Conservation (phyloP, 441 rosid species). For the Breynia disticha region DNA sequence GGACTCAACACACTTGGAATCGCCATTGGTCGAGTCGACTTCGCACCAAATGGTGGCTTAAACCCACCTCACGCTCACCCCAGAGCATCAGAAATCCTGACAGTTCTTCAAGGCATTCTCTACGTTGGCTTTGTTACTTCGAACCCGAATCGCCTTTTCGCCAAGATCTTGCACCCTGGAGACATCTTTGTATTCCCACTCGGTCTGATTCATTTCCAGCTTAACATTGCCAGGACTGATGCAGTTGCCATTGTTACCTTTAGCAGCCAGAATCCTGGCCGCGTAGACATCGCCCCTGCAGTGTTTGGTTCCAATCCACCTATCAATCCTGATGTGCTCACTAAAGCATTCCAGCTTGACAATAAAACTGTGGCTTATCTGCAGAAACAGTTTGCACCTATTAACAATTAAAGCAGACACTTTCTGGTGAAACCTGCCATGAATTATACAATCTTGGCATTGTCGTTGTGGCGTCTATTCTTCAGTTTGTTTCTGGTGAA, state of each 20-base stretch:
- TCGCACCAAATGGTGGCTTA: neutral
- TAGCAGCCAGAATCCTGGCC: neutral
- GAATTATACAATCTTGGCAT: no score
- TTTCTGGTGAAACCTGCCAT: no score
- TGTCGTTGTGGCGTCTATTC: no score
- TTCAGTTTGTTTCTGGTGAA: no score
- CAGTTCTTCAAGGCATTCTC: neutral
- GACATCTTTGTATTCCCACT: neutral
- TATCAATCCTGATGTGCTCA: neutral
- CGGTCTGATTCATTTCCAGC: neutral
- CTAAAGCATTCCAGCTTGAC: neutral
- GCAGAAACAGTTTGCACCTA: neutral
- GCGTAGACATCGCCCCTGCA: neutral
- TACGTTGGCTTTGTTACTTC: no score
- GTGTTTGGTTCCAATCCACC: neutral
- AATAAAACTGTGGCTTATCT: neutral
- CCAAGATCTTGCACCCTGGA: neutral
- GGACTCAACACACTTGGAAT: slow-evolving; percentile 12
- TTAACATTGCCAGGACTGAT: neutral
- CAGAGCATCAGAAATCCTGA: neutral
- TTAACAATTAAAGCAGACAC: no score
- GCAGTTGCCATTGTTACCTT: neutral
- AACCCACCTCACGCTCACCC: no score
- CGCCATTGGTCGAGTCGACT: neutral
- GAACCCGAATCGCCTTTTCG: neutral